phyloP scores from a whole-genome alignment of 2,329 filamentous ascomycete species.

The Rosellinia necatrix region DNA sequence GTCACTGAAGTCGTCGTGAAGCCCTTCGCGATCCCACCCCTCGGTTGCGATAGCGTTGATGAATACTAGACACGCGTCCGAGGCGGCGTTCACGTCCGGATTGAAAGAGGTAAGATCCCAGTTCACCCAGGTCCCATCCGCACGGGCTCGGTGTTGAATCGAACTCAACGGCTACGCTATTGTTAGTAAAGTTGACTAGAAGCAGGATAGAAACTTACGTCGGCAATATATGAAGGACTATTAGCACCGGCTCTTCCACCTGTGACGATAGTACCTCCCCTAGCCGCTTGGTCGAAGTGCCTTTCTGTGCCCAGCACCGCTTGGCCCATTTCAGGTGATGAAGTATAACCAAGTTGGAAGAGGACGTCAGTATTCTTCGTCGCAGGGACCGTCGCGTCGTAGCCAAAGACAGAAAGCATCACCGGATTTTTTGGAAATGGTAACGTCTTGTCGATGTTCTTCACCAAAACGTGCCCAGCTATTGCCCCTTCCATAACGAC shows the following conservation, averaged over 20 bases:
- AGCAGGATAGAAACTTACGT: slow-evolving; percentile 44
- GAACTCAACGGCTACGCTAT: slow-evolving; percentile 56
- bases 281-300: slow-evolving; percentile 54
- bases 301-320: slow-evolving; percentile 48
- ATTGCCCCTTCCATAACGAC: slow-evolving; percentile 58
- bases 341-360: slow-evolving; percentile 54
- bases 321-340: slow-evolving; percentile 51
- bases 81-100: slow-evolving; percentile 51
- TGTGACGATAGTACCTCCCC: slow-evolving; percentile 56
- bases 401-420: slow-evolving; percentile 63
- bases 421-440: slow-evolving; percentile 63
- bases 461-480: slow-evolving; percentile 74
- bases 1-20: slow-evolving; percentile 72
- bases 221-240: slow-evolving; percentile 53
- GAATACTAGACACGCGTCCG: slow-evolving; percentile 68
- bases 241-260: slow-evolving; percentile 58
- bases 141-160: slow-evolving; percentile 57
- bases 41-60: slow-evolving; percentile 77
- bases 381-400: slow-evolving; percentile 61
- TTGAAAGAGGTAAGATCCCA: slow-evolving; percentile 57
- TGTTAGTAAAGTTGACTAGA: slow-evolving; percentile 20
- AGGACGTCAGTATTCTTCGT: slow-evolving; percentile 54
- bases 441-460: slow-evolving; percentile 70
- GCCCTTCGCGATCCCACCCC: slow-evolving; percentile 68
- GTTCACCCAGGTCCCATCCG: slow-evolving; percentile 61